Evolutionary conservation across 176 grass and related monocot genomes (phyloP).

Genomic region (Metroxylon sagu): DNA sequence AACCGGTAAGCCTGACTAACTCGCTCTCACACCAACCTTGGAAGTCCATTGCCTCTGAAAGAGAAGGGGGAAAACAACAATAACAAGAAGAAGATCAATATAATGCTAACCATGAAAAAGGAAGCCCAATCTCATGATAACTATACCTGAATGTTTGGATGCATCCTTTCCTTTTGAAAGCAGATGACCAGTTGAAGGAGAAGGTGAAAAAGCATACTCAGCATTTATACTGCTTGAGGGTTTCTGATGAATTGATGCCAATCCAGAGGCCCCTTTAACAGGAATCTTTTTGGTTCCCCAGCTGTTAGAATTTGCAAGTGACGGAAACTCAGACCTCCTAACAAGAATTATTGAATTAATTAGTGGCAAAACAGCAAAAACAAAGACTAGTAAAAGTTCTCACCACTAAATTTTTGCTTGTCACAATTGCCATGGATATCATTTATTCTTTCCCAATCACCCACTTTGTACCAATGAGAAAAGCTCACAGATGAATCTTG

Average conservation of each 20-base stretch:
- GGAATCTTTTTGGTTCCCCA: slow-evolving; percentile 23
- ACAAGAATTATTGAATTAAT: slow-evolving; percentile 5
- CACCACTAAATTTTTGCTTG: too few species aligned
- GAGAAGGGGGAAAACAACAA: background rate
- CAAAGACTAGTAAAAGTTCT: too few species aligned
- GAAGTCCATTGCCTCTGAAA: slow-evolving; percentile 89
- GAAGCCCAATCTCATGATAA: background rate
- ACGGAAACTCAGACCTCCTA: slow-evolving; percentile 66
- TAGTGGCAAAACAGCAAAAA: background rate
- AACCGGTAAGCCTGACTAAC: slow-evolving; percentile 79
- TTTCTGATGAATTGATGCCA: slow-evolving; percentile 51
- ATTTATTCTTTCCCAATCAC: too few species aligned
- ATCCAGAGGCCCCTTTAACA: slow-evolving; percentile 34
- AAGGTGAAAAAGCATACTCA: slow-evolving; percentile 23
- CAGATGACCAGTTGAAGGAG: slow-evolving; percentile 6
- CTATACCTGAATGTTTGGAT: slow-evolving; percentile 60
- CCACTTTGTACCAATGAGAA: too few species aligned
- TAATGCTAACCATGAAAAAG: background rate
- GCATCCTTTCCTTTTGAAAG: slow-evolving; percentile 40
- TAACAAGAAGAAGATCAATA: slow-evolving; percentile 10
- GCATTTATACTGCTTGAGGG: slow-evolving; percentile 25
- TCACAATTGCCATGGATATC: too few species aligned
- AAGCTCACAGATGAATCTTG: too few species aligned
- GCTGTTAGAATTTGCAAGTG: slow-evolving; percentile 35
- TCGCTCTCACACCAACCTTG: slow-evolving; percentile 69